Conservation (phyloP, 2,329 filamentous ascomycete species). For the Paradendryphiella salina region DNA sequence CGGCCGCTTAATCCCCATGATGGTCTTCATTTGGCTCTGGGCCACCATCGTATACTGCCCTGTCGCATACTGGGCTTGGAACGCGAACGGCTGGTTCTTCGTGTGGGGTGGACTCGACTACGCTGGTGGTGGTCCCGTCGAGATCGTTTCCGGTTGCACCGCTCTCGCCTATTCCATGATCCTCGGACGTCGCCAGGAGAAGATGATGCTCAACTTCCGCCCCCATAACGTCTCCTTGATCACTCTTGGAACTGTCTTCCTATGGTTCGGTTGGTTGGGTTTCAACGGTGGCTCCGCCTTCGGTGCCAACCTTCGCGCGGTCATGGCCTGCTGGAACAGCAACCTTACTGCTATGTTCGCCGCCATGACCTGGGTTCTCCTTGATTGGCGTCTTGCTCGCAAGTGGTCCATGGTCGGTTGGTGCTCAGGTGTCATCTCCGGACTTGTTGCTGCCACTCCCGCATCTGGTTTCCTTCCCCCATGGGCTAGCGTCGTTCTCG, state of each 20-base stretch:
- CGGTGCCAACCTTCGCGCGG: conserved; percentile 88
- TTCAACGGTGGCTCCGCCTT: conserved; percentile 98
- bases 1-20: conserved; percentile 85
- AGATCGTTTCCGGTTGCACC: conserved; percentile 91
- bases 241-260: conserved; percentile 89
- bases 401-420: conserved; percentile 96
- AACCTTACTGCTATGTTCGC: conserved; percentile 92
- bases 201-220: conserved; percentile 99
- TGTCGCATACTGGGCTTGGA: conserved; percentile 96
- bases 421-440: conserved; percentile 86
- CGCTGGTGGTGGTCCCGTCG: conserved; percentile 93
- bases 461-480: conserved; percentile 77
- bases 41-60: conserved; percentile 97
- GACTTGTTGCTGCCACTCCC: conserved; percentile 84
- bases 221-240: conserved; percentile 98
- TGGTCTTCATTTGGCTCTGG: conserved; percentile 97
- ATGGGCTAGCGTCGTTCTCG: conserved; percentile 65
- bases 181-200: conserved; percentile 93
- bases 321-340: conserved; percentile 98
- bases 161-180: conserved; percentile 95
- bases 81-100: conserved; percentile 88
- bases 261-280: conserved; percentile 98
- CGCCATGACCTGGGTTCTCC: conserved; percentile 88
- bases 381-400: conserved; percentile 90
- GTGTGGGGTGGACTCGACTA: conserved; percentile 93